Evolutionary conservation across 2,329 filamentous ascomycete species (phyloP).

Genomic region (Apiospora phragmitis): DNA sequence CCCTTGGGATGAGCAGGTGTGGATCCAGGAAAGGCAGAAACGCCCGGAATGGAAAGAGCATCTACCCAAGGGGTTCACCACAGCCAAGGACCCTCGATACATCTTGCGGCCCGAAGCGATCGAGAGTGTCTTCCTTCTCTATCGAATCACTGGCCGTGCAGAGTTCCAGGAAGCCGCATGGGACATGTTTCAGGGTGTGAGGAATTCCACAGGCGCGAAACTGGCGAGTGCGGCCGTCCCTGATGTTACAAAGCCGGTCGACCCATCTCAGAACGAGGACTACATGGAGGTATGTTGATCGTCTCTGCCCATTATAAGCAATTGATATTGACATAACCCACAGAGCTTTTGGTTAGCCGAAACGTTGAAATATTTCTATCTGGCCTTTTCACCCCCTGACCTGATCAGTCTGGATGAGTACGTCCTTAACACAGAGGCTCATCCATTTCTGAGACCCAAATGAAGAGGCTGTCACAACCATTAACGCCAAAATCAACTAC

Average conservation of each 20-base stretch:
- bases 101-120: slow-evolving; percentile 35
- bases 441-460: slow-evolving; percentile 30
- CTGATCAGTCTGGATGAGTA: slow-evolving; percentile 60
- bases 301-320: neutral
- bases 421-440: slow-evolving; percentile 47
- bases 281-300: slow-evolving; percentile 32
- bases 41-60: slow-evolving; percentile 28
- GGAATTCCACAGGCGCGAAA: slow-evolving; percentile 26
- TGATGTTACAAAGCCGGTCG: slow-evolving; percentile 45
- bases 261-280: slow-evolving; percentile 46
- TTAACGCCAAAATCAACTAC: too few species aligned
- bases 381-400: slow-evolving; percentile 53
- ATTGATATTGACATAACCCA: slow-evolving; percentile 9
- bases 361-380: slow-evolving; percentile 52
- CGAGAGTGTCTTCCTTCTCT: slow-evolving; percentile 34
- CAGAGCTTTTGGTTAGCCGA: slow-evolving; percentile 67
- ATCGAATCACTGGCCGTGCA: slow-evolving; percentile 30
- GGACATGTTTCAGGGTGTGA: slow-evolving; percentile 32
- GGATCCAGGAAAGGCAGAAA: slow-evolving; percentile 23
- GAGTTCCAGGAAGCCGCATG: slow-evolving; percentile 31
- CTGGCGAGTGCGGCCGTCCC: slow-evolving; percentile 28
- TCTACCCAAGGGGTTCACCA: slow-evolving; percentile 55
- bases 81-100: slow-evolving; percentile 40
- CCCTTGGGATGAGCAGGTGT: slow-evolving; percentile 25
- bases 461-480: neutral